Base-by-base conservation (phyloP, 495 filamentous ascomycete genomes). In the Penicillium cinerascens region DNA sequence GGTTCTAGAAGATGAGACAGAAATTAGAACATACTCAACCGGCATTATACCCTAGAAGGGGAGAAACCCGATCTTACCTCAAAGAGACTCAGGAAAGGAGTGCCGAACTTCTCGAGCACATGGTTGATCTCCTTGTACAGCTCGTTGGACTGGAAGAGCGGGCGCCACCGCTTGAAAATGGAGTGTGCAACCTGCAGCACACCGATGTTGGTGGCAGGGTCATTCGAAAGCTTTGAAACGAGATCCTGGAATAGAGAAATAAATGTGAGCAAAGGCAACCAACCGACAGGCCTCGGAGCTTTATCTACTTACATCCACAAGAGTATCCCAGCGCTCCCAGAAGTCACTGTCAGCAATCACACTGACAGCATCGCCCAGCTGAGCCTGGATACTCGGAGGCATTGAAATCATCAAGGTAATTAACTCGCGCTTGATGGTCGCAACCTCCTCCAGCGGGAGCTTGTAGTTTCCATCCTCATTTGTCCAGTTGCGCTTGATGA, bases 261-360 rank as follows among this genome's bases (percentile, higher is more conserved):
- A 40, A 46, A 20, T 40, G 37, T 35, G 20, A 54, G 20, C 26
- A 13, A 42, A 3, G 13, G 27, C 26, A n/a, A 38, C 18, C 41
- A 4, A 39, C 11, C 8, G n/a, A 29, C 39, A 18, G 4, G 9
- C n/a, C n/a, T n/a, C n/a, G n/a, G n/a, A 29, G 33, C 18, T 3
- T 27, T 33, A n/a, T 21, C 37, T 35, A 68, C 74, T 53, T 66
- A 87, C 84, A 74, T 89, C 83, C 42, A 92, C 87, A 52, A 99
- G 77, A 29, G 91, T 95, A 62, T 96, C 88, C 95, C 95, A 99
- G 61, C 87, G 79, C 67, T 86, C 76, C 86, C 87, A 97, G 71
- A 99, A 99, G 66, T 99, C 95, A 59, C 91, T 96, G 68, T 97
- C 92, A 33, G 95, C 95, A 54, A 99, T 97, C 55, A 91, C 81